Percentiles rank a stretch among this genome's conserved stretches.
Conservation (phyloP, 1,139 yeast genomes). For the Geotrichum carabidarum region DNA sequence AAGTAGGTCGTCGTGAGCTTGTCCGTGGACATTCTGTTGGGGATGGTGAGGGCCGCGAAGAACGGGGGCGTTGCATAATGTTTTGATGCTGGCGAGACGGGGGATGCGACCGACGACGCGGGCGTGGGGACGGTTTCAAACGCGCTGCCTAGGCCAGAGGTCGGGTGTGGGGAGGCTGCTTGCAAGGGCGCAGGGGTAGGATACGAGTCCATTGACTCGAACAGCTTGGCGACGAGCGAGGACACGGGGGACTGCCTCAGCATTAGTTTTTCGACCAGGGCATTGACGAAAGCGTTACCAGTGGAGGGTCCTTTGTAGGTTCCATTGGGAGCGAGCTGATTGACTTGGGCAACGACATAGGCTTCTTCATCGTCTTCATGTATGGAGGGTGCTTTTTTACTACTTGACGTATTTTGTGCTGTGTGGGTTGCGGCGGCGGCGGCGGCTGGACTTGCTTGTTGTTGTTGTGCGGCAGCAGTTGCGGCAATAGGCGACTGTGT, state of each 20-base stretch:
- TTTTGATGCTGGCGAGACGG: constrained; percentile 1
- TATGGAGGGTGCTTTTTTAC: constrained; percentile 9
- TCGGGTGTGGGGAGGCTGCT: constrained; percentile 19
- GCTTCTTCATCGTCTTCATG: constrained; percentile 27
- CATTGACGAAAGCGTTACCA: constrained; percentile 32
- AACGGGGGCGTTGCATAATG: constrained; percentile 7
- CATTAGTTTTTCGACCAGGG: constrained; percentile 30
- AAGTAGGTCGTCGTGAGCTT: constrained; percentile 48
- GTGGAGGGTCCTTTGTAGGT: constrained; percentile 36
- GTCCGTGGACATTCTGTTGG: constrained; percentile 35
- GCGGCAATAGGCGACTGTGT: not conserved
- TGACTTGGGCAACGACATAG: constrained; percentile 30
- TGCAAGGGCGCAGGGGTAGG: not conserved
- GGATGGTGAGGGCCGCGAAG: constrained; percentile 23
- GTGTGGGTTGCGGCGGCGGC: not conserved
- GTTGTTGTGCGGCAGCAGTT: not conserved
- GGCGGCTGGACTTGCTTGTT: not conserved
- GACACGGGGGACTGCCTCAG: constrained; percentile 26
- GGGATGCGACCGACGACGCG: constrained; percentile 9
- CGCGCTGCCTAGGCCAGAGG: constrained; percentile 1
- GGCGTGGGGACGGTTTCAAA: constrained; percentile 10
- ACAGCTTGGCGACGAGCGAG: constrained; percentile 23
- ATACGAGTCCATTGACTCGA: constrained; percentile 21
- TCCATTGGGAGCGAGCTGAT: constrained; percentile 30
- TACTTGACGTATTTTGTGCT: not conserved